Conservation (phyloP, 129 eudicot genomes). For the Lactuca sativa region DNA sequence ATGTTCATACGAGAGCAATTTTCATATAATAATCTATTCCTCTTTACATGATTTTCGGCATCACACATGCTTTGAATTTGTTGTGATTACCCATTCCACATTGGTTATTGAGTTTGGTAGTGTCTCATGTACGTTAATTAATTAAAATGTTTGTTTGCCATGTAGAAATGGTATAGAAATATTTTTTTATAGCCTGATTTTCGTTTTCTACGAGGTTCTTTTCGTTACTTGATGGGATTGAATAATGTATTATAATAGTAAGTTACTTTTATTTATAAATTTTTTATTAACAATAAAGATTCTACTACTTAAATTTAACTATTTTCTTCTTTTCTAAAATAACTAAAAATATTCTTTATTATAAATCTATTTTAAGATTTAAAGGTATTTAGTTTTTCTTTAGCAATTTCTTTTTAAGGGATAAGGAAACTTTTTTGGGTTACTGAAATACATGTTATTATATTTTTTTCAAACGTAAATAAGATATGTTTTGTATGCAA, state of each 20-base stretch:
- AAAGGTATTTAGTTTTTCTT: too few species aligned
- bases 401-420: not conserved
- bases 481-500: not conserved
- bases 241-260: too few species aligned
- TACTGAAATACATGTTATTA: not conserved
- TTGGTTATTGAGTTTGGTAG: not conserved
- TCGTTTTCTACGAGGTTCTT: too few species aligned
- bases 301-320: not conserved
- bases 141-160: too few species aligned
- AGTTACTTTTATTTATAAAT: not conserved
- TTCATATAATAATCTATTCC: not conserved
- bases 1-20: slow-evolving; percentile 7
- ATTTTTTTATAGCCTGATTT: too few species aligned
- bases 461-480: not conserved
- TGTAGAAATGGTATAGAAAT: too few species aligned
- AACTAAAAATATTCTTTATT: not conserved
- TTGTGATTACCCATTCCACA: not conserved
- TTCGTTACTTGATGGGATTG: not conserved
- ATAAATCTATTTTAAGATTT: too few species aligned
- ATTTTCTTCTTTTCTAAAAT: too few species aligned
- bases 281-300: not conserved
- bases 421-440: too few species aligned
- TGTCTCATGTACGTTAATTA: not conserved
- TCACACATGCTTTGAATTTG: slow-evolving; percentile 1
- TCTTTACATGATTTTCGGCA: slow-evolving; percentile 3